Evolutionary conservation across 306 rosid species (phyloP), one percentile per base, ranked within the genome.

Genomic region (Phaseolus lunatus): DNA sequence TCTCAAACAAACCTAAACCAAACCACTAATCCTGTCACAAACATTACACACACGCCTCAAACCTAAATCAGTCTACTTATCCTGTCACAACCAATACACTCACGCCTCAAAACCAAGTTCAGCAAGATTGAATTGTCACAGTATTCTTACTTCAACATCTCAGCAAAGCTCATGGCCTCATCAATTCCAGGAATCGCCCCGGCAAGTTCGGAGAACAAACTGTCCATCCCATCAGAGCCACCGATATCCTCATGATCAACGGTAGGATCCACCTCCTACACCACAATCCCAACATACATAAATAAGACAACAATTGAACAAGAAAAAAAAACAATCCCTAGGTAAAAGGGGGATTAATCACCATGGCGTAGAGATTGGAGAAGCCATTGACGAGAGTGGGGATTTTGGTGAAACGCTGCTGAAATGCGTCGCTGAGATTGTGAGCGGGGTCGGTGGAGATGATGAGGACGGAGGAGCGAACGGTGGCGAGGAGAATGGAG

Each of bases 141-240:
- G 59, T 22, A 50, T 56, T 7, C 90, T 88, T 84, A 96, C 99
- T 93, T 96, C 73, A 96, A 85, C 99, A 96, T 96, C 91, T 96
- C 98, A 29, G 99, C 98, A 85, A 96, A 96, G 85, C 99, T 96
- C 99, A 96, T 96, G 10, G 99, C 99, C 86, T 96, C 99, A 19
- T 96, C 98, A 78, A 96, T 96, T 78, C 99, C 99, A 14, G 99
- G 99, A 84, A 96, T 96, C 19, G 99, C 97, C 73, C 89, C 90
- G 41, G 99, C 97, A 33, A 96, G 85, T 82, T 96, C 99, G 0
- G 93, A 86, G 82, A 96, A 66, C 78, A 92, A 73, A 64, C 80
- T 76, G 77, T 96, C 99, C 96, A 93, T 93, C 65, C 99, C 99
- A 58, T 93, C 97, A 8, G 86, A 19, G 35, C 85, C 63, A 4